These are phyloP conservation scores for Solanum sitiens DNA, from an alignment of 257 asterid genomes.

Conservation along the genomic window DNA sequence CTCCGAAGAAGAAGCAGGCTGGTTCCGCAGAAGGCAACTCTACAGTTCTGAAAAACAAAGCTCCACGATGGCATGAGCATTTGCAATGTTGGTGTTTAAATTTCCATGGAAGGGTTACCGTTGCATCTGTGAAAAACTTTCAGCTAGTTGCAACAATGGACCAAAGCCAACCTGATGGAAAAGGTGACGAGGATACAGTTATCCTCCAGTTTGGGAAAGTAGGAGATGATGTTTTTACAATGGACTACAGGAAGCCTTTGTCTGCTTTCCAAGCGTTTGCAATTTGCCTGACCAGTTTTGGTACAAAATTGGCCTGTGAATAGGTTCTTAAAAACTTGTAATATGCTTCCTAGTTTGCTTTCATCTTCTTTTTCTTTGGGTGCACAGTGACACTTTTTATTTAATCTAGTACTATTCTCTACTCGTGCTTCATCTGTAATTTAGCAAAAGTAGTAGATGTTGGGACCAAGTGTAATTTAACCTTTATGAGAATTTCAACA, in stretches of 20 bases:
- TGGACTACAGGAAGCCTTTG: constrained; percentile 86
- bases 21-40: constrained; percentile 6
- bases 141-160: constrained; percentile 69
- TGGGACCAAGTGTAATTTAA: neutral
- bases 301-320: constrained; percentile 89
- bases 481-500: neutral
- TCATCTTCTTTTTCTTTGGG: too few relatives aligned
- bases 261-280: constrained; percentile 96
- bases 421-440: neutral
- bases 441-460: neutral
- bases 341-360: neutral
- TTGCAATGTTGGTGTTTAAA: constrained; percentile 97
- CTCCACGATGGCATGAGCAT: constrained; percentile 93
- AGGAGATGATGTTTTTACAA: constrained; percentile 66
- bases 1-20: constrained; percentile 16
- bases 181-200: constrained; percentile 75
- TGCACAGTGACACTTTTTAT: neutral
- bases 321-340: neutral
- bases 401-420: neutral
- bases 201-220: constrained; percentile 87
- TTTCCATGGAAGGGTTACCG: constrained; percentile 92
- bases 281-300: constrained; percentile 84
- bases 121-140: constrained; percentile 89
- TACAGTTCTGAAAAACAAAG: constrained; percentile 66
- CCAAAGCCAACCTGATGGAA: constrained; percentile 73